These are phyloP conservation scores for Silene vulgaris DNA, from an alignment of 179 eudicot species.

Conservation along the genomic window DNA sequence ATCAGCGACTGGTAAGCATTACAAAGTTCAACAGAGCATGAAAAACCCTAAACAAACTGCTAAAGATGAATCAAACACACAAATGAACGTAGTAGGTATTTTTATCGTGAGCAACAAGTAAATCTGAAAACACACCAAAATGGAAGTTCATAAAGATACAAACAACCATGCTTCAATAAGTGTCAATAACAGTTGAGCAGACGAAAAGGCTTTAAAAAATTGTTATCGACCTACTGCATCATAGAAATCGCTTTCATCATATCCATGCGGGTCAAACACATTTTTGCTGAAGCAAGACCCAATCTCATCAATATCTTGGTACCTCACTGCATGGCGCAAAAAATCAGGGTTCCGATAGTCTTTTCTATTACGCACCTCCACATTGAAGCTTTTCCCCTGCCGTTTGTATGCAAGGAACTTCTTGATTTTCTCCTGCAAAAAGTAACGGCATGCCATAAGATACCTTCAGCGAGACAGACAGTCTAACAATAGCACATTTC, in stretches of 20 bases:
- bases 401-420: conserved; percentile 66
- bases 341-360: conserved; percentile 96
- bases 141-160: background rate
- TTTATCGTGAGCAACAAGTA: too few species aligned
- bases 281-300: conserved; percentile 92
- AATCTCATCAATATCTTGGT: conserved; percentile 89
- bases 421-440: conserved; percentile 64
- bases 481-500: background rate
- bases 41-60: too few species aligned
- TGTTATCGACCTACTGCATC: conserved; percentile 68
- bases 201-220: too few species aligned
- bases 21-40: background rate
- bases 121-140: too few species aligned
- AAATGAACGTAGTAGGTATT: too few species aligned
- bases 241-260: conserved; percentile 73
- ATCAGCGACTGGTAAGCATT: background rate
- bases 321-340: conserved; percentile 94
- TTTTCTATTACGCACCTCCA: conserved; percentile 92
- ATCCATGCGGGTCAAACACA: conserved; percentile 96
- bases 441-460: conserved; percentile 8
- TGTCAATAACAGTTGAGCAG: too few species aligned
- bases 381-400: conserved; percentile 74
- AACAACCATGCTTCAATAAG: too few species aligned
- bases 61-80: too few species aligned
- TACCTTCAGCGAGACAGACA: background rate